Base-by-base conservation (phyloP, 116 monocot species). In the Posidonia oceanica region DNA sequence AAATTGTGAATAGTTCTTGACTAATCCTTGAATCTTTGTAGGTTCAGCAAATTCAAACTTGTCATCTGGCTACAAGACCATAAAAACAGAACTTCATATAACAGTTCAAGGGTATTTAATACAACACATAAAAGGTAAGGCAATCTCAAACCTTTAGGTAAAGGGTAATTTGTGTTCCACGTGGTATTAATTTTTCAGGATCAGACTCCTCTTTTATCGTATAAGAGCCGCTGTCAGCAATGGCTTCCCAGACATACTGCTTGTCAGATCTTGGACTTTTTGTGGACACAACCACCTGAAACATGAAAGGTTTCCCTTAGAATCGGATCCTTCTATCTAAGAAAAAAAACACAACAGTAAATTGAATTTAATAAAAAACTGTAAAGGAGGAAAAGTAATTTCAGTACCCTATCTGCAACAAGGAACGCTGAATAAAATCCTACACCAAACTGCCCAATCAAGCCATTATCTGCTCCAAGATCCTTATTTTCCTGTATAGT, bases 1-100 rank as follows among this genome's bases (percentile, higher is more conserved):
- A 82, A 97, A 97, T 72, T 97, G 96, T 52, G 96, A 97, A 75
- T 97, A 97, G 69, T 97, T 97, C 83, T 97, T 97, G 12, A 97
- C 96, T 57, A 97, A 63, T 55, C 71, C 80, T 70, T 89, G 91
- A 53, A 91, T 85, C 74, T 80, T 91, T 48, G 83, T 71, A 22
- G 96, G 87, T 4, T 97, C 92, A 0, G 89, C 77, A 82, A 87
- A 97, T 73, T 97, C 96, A 69, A 80, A 91, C 72, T 97, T 97
- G 61, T 97, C 96, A 77, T 97, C 96, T 14, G 83, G 72, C 96
- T 97, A 80, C 44, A 66, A 54, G 5, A 63, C 13, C 51, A 64
- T 7, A 52, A 59, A 20, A 63, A 52, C 13, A 39, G 7, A 64
- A 36, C 3, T 66, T 4, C 12, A 63, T 36, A 40, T 52, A 38